A percentile compares a stretch with the other conserved stretches of the same genome.
phyloP scores from a whole-genome alignment of 176 grass and related monocot genomes.

The Saccharum spontaneum region DNA sequence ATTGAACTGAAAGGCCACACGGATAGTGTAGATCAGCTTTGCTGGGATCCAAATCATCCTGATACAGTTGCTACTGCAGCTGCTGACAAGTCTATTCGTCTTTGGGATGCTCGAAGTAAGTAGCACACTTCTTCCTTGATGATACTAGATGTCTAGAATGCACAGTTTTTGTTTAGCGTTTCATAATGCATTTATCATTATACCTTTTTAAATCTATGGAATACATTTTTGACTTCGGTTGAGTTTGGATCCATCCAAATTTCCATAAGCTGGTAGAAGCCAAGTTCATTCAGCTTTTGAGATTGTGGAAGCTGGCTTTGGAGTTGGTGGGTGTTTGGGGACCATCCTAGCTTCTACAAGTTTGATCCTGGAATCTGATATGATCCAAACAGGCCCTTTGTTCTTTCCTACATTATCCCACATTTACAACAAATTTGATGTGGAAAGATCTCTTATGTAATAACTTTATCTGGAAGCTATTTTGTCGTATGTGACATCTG shows the following conservation, averaged over 20 bases:
- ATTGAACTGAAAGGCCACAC: constrained; percentile 97
- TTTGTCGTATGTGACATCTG: not conserved
- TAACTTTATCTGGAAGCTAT: not conserved
- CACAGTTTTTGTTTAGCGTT: constrained; percentile 16
- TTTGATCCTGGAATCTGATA: not conserved
- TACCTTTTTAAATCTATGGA: not conserved
- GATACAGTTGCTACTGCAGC: constrained; percentile 96
- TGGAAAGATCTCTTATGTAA: constrained; percentile 16
- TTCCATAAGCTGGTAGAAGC: not conserved
- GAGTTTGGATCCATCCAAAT: not conserved
- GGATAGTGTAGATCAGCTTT: constrained; percentile 97
- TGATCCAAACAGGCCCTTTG: not conserved
- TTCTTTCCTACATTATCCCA: not conserved
- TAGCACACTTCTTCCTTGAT: constrained; percentile 26
- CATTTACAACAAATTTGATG: constrained; percentile 15
- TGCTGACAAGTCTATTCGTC: constrained; percentile 92
- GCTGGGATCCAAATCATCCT: constrained; percentile 98
- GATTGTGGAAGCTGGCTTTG: not conserved
- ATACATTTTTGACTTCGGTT: not conserved
- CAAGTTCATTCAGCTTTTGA: not conserved
- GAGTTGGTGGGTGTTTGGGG: not conserved
- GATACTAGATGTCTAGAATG: constrained; percentile 7
- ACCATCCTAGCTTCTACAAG: not conserved
- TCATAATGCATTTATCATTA: constrained; percentile 27
- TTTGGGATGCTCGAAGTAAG: constrained; percentile 99